phyloP scores from a whole-genome alignment of 371 early-diverging fungal species.

The Mucor indicus region DNA sequence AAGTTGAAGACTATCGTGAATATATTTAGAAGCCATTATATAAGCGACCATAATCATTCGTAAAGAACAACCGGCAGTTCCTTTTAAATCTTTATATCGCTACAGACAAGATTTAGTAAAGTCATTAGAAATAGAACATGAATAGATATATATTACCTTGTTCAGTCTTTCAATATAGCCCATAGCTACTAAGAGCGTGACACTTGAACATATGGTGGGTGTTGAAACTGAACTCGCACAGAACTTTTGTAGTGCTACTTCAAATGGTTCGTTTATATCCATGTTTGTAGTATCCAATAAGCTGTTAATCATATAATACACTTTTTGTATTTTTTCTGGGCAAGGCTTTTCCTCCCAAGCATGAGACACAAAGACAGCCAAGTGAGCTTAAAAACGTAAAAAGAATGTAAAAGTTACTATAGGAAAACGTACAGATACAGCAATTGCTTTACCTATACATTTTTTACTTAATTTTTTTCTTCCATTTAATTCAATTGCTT shows the following conservation, averaged over 20 bases:
- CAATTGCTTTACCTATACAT: slow-evolving; percentile 27
- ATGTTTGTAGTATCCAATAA: slow-evolving; percentile 25
- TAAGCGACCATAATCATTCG: slow-evolving; percentile 58
- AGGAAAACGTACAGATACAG: slow-evolving; percentile 5
- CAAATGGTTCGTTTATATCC: slow-evolving; percentile 23
- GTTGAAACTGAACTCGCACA: slow-evolving; percentile 27
- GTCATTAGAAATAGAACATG: not conserved
- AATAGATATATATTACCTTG: slow-evolving; percentile 31
- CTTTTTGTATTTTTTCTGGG: slow-evolving; percentile 22
- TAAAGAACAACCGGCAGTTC: slow-evolving; percentile 53
- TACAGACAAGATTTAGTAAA: slow-evolving; percentile 7
- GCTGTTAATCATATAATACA: slow-evolving; percentile 29
- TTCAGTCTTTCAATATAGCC: slow-evolving; percentile 58
- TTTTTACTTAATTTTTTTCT: slow-evolving; percentile 21
- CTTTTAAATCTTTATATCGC: slow-evolving; percentile 50
- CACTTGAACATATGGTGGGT: slow-evolving; percentile 43
- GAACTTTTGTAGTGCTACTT: slow-evolving; percentile 26
- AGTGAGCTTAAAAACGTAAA: slow-evolving; percentile 23
- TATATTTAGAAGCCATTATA: slow-evolving; percentile 57
- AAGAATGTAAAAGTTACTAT: not conserved
- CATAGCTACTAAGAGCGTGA: slow-evolving; percentile 52
- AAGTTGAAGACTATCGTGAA: slow-evolving; percentile 38
- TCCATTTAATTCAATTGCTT: slow-evolving; percentile 38
- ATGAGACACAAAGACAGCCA: slow-evolving; percentile 35
- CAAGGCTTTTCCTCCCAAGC: slow-evolving; percentile 42